A percentile compares a stretch with the other conserved stretches of the same genome.
phyloP scores from a whole-genome alignment of 495 filamentous ascomycete genomes.

The Hyaloscypha hepaticicola region DNA sequence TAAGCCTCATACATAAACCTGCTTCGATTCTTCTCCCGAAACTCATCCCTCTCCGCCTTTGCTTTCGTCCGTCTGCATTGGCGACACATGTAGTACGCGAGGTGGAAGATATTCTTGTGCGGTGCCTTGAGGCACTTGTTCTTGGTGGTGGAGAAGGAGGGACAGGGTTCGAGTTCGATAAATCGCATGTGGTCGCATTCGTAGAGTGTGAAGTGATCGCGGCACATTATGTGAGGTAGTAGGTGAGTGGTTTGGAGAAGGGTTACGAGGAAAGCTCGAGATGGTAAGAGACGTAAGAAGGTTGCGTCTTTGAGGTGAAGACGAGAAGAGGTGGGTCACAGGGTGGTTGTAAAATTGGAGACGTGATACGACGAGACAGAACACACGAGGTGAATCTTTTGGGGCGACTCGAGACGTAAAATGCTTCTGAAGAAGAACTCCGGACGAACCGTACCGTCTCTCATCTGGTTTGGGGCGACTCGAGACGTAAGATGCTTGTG shows the following conservation, averaged over 20 bases:
- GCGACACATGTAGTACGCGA: neutral
- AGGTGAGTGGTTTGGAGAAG: too few relatives aligned
- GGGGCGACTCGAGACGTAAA: too few relatives aligned
- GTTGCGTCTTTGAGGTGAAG: too few relatives aligned
- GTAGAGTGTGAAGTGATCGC: neutral
- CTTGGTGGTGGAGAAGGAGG: neutral
- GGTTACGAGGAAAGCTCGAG: neutral
- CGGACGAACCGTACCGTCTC: too few relatives aligned
- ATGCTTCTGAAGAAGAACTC: too few relatives aligned
- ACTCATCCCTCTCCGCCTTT: neutral
- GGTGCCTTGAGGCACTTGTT: neutral
- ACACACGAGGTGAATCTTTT: too few relatives aligned
- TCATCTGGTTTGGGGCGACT: too few relatives aligned
- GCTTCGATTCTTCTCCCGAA: neutral
- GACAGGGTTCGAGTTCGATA: neutral
- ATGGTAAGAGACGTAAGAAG: neutral
- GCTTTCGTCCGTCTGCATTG: neutral
- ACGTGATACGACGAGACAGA: too few relatives aligned
- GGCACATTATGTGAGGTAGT: neutral
- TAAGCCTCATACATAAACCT: neutral
- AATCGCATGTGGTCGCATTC: neutral
- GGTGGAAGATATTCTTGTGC: neutral
- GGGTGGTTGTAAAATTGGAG: too few relatives aligned
- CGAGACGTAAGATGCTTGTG: too few relatives aligned
- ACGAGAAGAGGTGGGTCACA: too few relatives aligned